phyloP scores from a whole-genome alignment of 2,329 filamentous ascomycete species.

The Epichloe festucae region DNA sequence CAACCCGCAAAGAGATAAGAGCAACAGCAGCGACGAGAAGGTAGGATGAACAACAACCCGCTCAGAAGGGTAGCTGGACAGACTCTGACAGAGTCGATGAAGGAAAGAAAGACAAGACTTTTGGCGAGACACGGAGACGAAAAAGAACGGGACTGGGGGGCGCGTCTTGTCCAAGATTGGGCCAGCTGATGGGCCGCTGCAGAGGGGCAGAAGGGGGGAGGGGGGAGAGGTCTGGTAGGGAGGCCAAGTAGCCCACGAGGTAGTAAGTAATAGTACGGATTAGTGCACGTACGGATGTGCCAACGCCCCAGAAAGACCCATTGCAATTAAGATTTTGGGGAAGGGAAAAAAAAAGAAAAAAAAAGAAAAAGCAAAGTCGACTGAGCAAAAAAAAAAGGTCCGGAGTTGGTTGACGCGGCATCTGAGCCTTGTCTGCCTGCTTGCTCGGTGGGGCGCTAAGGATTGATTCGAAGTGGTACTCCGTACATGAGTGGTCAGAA shows the following conservation, averaged over 20 bases:
- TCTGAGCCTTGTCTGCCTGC: background rate
- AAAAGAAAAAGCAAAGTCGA: background rate
- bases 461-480: too few species aligned
- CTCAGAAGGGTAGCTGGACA: background rate
- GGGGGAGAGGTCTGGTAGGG: too few species aligned
- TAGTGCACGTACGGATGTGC: too few species aligned
- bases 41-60: background rate
- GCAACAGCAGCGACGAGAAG: background rate
- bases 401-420: constrained; percentile 1
- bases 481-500: too few species aligned
- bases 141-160: background rate
- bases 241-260: background rate
- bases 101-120: constrained; percentile 1
- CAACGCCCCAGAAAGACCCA: too few species aligned
- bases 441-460: background rate
- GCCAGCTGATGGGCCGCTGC: background rate
- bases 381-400: background rate
- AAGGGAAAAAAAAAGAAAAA: background rate
- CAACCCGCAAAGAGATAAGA: constrained; percentile 3
- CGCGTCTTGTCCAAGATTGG: background rate
- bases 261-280: background rate
- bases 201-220: too few species aligned
- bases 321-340: background rate
- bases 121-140: background rate
- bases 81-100: constrained; percentile 4